Base-by-base conservation (phyloP, 139 green algal genomes). In the Picochlorum sp. region DNA sequence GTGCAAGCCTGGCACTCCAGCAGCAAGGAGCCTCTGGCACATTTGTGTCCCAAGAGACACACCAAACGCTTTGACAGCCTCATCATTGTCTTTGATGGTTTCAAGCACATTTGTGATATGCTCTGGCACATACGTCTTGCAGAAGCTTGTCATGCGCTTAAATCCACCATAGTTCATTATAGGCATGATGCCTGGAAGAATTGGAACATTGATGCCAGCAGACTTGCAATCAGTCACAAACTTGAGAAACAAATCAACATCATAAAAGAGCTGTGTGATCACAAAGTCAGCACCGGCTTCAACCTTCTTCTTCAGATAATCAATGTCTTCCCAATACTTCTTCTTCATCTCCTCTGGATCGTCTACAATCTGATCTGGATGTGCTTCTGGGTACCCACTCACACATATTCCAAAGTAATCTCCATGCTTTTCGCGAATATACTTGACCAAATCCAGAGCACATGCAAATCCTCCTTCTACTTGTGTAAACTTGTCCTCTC, bases 131-230 rank as follows among this genome's bases (percentile, higher is more conserved):
- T 82, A 71, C 3, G 90, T 96, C 74, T 97, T 97, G 85, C 92
- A 97, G 83, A 97, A 97, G 65, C 75, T 71, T 49, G 92, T 98
- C 92, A 98, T 98, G 69, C 92, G 82, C 81, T 96, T 95, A 85
- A 98, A 98, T 57, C 92, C 92, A 31, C 82, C 83, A 57, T 98
- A 97, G 0, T 84, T 94, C 80, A 92, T 91, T 80, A 98, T 90
- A 67, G 92, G 92, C 92, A 98, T 98, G 71, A 98, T 94, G 63
- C 92, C 88, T 59, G 92, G 92, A 49, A 98, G 68, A 76, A 98
- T 97, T 63, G 92, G 92, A 26, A 67, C 77, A 0, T 60, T 83
- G 78, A 98, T 97, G 69, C 87, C 92, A 26, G 87, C 62, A n/a
- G 31, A 71, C 30, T 74, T 60, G 71, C 84, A 91, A 67, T 91